These are phyloP conservation scores for Sphagnum fallax DNA, from an alignment of 228 moss, liverwort and hornwort species.

Conservation along the genomic window DNA sequence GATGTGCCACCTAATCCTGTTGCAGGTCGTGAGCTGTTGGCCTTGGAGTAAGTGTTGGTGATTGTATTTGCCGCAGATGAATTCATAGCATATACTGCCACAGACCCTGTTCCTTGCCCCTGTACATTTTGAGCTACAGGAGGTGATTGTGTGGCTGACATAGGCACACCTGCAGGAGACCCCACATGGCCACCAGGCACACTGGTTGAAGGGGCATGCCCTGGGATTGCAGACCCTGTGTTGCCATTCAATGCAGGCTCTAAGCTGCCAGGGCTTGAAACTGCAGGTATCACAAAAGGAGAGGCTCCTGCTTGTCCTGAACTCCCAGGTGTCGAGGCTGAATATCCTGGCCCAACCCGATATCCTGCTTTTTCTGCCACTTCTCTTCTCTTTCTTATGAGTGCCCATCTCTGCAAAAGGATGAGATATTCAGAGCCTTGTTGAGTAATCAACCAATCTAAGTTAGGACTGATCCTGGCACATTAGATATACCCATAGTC, in stretches of 20 bases:
- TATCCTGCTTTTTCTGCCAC: constrained; percentile 61
- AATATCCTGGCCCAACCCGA: constrained; percentile 31
- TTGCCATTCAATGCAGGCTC: constrained; percentile 7
- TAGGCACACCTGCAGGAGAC: constrained; percentile 13
- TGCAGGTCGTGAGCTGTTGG: constrained; percentile 23
- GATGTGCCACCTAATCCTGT: constrained; percentile 32
- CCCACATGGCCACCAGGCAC: constrained; percentile 9
- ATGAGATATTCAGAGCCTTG: neutral
- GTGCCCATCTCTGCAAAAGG: constrained; percentile 81
- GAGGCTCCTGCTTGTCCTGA: constrained; percentile 35
- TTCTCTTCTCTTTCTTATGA: constrained; percentile 84
- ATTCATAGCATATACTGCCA: constrained; percentile 11
- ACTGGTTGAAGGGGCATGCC: constrained; percentile 4
- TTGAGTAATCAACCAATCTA: neutral
- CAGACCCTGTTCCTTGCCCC: constrained; percentile 28
- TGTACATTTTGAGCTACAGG: constrained; percentile 24
- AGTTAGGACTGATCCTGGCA: too few species aligned
- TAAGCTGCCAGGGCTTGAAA: constrained; percentile 13
- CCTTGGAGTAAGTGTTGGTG: constrained; percentile 20
- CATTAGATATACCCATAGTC: too few species aligned
- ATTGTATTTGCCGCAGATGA: constrained; percentile 15
- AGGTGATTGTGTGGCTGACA: constrained; percentile 26
- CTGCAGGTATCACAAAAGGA: constrained; percentile 24
- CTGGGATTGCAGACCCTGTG: constrained; percentile 16
- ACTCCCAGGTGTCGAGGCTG: constrained; percentile 23